phyloP scores from a whole-genome alignment of 2,329 filamentous ascomycete genomes.

The Mycocentrospora acerina region DNA sequence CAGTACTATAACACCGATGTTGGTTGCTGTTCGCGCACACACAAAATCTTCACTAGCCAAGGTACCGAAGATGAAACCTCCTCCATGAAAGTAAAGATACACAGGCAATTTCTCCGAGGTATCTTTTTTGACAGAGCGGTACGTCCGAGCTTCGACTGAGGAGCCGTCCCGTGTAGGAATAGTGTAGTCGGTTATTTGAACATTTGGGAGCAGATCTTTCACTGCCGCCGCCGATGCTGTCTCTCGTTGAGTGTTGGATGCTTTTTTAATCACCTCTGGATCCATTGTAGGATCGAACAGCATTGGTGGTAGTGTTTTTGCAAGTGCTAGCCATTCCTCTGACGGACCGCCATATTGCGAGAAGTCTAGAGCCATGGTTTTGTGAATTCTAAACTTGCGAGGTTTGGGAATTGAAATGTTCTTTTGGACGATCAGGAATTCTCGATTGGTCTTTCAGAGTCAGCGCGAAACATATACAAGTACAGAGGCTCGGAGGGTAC shows the following conservation, averaged over 20 bases:
- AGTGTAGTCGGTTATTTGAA: constrained; percentile 20
- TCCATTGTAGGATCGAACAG: constrained; percentile 23
- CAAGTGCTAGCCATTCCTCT: constrained; percentile 36
- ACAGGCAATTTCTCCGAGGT: constrained; percentile 48
- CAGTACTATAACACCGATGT: constrained; percentile 49
- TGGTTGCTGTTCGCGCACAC: constrained; percentile 52
- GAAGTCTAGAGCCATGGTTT: constrained; percentile 22
- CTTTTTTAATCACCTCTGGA: constrained; percentile 13
- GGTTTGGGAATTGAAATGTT: neutral
- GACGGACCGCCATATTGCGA: constrained; percentile 33
- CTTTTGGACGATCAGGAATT: too few relatives aligned
- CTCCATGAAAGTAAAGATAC: constrained; percentile 54
- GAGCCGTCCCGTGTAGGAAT: constrained; percentile 51
- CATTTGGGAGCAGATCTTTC: constrained; percentile 21
- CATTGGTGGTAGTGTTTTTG: constrained; percentile 27
- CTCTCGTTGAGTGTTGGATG: constrained; percentile 27
- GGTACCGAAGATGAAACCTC: constrained; percentile 59
- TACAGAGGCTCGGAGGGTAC: too few relatives aligned
- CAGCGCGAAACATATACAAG: too few relatives aligned
- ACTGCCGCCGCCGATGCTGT: constrained; percentile 19
- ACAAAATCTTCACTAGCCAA: constrained; percentile 55
- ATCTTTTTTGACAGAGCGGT: constrained; percentile 43
- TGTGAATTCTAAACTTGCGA: neutral
- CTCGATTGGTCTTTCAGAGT: too few relatives aligned
- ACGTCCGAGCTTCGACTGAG: constrained; percentile 50